Evolutionary conservation across 371 early-diverging fungal genomes (phyloP).

Genomic region (Entomophthora muscae): DNA sequence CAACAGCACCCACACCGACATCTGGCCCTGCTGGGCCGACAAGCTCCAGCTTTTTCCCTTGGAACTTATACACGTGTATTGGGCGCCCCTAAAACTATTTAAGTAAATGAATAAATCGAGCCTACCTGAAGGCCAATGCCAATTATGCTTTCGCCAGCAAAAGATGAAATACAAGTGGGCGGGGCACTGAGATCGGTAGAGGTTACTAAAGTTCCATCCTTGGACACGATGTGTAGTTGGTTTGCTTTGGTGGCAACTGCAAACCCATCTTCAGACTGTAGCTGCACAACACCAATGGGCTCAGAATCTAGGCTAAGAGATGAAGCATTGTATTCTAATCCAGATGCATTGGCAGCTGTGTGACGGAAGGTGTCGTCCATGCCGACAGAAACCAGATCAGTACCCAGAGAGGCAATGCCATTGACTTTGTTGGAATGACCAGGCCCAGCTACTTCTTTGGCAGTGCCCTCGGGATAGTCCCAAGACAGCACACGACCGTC

Average conservation of each 20-base stretch:
- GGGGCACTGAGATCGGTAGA: neutral
- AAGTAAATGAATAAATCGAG: neutral
- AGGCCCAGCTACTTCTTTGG: conserved; percentile 25
- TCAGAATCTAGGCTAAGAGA: conserved; percentile 1
- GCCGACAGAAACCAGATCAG: conserved; percentile 37
- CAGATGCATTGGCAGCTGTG: neutral
- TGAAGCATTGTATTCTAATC: neutral
- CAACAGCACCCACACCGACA: neutral
- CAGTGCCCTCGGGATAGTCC: conserved; percentile 14
- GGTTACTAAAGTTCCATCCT: conserved; percentile 7
- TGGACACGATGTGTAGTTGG: conserved; percentile 28
- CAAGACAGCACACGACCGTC: conserved; percentile 57
- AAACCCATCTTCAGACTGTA: conserved; percentile 15
- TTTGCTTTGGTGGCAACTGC: conserved; percentile 23
- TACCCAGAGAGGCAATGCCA: conserved; percentile 21
- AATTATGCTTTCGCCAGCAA: neutral
- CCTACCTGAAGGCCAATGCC: neutral
- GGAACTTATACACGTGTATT: conserved; percentile 21
- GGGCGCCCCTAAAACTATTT: conserved; percentile 8
- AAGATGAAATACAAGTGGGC: neutral
- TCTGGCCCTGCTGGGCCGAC: neutral
- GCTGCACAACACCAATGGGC: conserved; percentile 19
- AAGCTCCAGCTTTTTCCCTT: conserved; percentile 14
- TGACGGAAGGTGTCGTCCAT: conserved; percentile 50
- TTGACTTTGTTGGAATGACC: conserved; percentile 54